These are phyloP conservation scores for Rhizophagus sp. DNA, from an alignment of 192 early-diverging fungal species.

Conservation along the genomic window DNA sequence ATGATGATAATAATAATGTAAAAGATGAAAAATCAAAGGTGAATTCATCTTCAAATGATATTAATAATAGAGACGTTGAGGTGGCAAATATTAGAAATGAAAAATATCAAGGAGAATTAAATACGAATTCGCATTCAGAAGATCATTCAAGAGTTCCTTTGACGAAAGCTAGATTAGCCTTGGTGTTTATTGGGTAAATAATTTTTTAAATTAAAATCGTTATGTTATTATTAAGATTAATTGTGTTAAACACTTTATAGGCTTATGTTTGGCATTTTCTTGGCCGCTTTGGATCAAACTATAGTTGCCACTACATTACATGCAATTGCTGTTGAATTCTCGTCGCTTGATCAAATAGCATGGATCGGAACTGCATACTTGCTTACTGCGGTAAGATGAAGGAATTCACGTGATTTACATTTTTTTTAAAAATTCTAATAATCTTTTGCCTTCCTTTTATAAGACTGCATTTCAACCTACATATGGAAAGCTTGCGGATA, in stretches of 20 bases:
- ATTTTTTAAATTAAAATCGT: not conserved
- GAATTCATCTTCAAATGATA: too few relatives aligned
- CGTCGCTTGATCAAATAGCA: conserved; percentile 59
- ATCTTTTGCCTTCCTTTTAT: not conserved
- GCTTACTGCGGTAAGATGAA: conserved; percentile 40
- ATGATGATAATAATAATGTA: not conserved
- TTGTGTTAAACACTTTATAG: conserved; percentile 30
- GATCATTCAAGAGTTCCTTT: not conserved
- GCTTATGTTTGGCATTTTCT: conserved; percentile 65
- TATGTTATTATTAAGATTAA: not conserved
- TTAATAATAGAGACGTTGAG: not conserved
- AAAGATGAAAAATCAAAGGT: not conserved
- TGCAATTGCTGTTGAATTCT: conserved; percentile 71
- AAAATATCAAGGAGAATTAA: too few relatives aligned
- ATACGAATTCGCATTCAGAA: too few relatives aligned
- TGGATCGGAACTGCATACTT: conserved; percentile 86
- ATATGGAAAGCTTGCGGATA: conserved; percentile 76
- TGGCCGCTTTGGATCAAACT: conserved; percentile 76
- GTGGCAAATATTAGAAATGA: not conserved
- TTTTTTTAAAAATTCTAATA: not conserved
- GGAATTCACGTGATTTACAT: not conserved
- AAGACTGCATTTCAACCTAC: conserved; percentile 40
- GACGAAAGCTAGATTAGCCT: not conserved
- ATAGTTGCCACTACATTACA: conserved; percentile 79
- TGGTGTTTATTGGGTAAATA: not conserved